These are phyloP conservation scores for Medicago lupulina DNA, from an alignment of 306 rosid species.

Conservation along the genomic window DNA sequence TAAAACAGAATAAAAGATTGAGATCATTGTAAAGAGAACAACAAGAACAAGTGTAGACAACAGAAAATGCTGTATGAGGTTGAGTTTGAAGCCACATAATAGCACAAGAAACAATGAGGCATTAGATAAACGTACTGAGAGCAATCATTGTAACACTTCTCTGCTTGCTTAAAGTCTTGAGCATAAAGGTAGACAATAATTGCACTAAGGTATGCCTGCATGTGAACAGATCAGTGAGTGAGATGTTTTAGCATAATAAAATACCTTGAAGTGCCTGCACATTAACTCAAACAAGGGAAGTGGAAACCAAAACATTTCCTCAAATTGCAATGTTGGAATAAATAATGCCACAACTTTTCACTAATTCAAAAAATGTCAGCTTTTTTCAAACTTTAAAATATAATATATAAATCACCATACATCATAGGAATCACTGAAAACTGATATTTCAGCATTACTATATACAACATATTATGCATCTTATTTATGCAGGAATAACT, in stretches of 20 bases:
- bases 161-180: constrained; percentile 85
- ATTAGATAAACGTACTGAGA: constrained; percentile 73
- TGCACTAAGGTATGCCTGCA: constrained; percentile 93
- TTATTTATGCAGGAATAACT: neutral
- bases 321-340: neutral
- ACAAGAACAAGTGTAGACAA: neutral
- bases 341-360: neutral
- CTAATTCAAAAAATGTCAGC: neutral
- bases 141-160: constrained; percentile 91
- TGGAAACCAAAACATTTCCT: neutral
- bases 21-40: neutral
- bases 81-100: neutral
- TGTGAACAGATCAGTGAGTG: constrained; percentile 33
- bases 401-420: neutral
- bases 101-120: constrained; percentile 16
- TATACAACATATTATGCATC: neutral
- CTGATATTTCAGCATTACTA: neutral
- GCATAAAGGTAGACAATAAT: constrained; percentile 82
- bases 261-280: neutral
- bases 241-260: neutral
- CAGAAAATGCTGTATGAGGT: neutral
- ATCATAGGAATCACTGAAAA: constrained; percentile 5
- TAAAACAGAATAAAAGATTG: neutral
- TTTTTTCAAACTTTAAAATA: neutral
- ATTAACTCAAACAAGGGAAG: neutral